Percentiles rank a stretch among this genome's conserved stretches.
phyloP scores from a whole-genome alignment of 768 basidiomycete species.

The Fomitopsis pulvina region DNA sequence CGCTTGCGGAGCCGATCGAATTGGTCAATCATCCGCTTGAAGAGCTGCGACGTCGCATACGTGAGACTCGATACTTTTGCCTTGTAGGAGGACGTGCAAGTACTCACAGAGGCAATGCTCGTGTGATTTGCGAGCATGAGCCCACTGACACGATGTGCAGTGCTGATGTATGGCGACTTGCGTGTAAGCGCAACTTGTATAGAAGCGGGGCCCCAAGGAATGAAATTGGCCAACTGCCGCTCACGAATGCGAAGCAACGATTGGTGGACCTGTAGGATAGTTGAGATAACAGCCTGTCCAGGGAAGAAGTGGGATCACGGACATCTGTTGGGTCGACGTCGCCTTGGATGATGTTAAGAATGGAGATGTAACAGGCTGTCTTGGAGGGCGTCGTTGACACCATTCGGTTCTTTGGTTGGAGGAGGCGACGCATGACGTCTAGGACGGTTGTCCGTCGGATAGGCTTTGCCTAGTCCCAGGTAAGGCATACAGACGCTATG shows the following conservation, averaged over 20 bases:
- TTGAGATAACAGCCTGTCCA: conserved; percentile 2
- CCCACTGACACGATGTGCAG: conserved; percentile 92
- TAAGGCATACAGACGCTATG: too few species aligned
- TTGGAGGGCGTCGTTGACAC: conserved; percentile 91
- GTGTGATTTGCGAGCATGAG: conserved; percentile 99
- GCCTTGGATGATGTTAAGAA: conserved; percentile 96
- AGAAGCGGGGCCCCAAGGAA: conserved; percentile 98
- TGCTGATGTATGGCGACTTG: conserved; percentile 80
- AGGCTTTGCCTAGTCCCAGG: conserved; percentile 63
- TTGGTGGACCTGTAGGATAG: conserved; percentile 81
- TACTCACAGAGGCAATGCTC: conserved; percentile 87
- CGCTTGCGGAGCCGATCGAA: conserved; percentile 82
- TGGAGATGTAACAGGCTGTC: conserved; percentile 94
- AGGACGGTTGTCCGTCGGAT: conserved; percentile 95
- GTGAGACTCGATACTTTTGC: background rate
- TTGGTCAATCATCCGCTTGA: conserved; percentile 94
- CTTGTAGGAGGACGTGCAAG: background rate
- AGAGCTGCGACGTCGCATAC: conserved; percentile 48
- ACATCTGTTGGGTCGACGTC: conserved; percentile 98
- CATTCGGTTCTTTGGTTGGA: conserved; percentile 98
- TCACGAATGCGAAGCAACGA: conserved; percentile 94
- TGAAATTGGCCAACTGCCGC: conserved; percentile 93
- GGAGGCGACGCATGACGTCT: conserved; percentile 95
- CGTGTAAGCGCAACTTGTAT: conserved; percentile 96
- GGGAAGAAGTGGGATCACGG: conserved; percentile 19